These are phyloP conservation scores for Penicillium sp. DNA, from an alignment of 2,329 filamentous ascomycete species.

Conservation along the genomic window DNA sequence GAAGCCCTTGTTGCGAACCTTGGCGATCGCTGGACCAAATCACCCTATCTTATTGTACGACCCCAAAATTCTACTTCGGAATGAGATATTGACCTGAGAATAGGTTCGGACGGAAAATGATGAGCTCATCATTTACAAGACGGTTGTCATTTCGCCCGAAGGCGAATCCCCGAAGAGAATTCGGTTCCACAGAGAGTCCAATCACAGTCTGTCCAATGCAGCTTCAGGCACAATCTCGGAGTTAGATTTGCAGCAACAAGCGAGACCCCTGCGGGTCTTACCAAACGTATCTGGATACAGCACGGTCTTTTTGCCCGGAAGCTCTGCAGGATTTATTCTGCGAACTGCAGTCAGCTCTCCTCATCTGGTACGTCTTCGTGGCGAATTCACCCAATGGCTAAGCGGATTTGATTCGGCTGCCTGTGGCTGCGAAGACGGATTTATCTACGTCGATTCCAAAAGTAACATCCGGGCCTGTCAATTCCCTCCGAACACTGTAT, in stretches of 20 bases:
- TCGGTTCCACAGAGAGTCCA: slow-evolving; percentile 75
- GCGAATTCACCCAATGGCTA: slow-evolving; percentile 69
- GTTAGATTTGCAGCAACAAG: slow-evolving; percentile 32
- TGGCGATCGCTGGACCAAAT: slow-evolving; percentile 70
- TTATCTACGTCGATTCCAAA: slow-evolving; percentile 74
- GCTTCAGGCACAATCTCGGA: slow-evolving; percentile 53
- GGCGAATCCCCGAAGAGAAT: slow-evolving; percentile 47
- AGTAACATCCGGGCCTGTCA: slow-evolving; percentile 75
- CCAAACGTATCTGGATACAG: slow-evolving; percentile 71
- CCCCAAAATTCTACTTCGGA: neutral
- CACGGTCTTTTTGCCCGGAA: slow-evolving; percentile 79
- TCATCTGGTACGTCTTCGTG: slow-evolving; percentile 72
- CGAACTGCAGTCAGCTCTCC: slow-evolving; percentile 79
- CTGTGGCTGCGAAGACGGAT: slow-evolving; percentile 75
- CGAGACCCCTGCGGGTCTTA: slow-evolving; percentile 51
- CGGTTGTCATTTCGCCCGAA: slow-evolving; percentile 58
- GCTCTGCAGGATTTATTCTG: slow-evolving; percentile 78
- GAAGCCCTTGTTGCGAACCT: slow-evolving; percentile 85
- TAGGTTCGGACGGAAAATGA: slow-evolving; percentile 77
- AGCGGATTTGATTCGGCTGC: slow-evolving; percentile 70
- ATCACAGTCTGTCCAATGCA: slow-evolving; percentile 66
- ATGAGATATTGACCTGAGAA: slow-evolving; percentile 16
- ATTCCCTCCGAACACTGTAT: slow-evolving; percentile 68
- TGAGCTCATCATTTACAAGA: slow-evolving; percentile 85
- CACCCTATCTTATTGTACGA: slow-evolving; percentile 79